Base-by-base conservation (phyloP, 1,139 yeast genomes). In the Suhomyces chickasaworum region DNA sequence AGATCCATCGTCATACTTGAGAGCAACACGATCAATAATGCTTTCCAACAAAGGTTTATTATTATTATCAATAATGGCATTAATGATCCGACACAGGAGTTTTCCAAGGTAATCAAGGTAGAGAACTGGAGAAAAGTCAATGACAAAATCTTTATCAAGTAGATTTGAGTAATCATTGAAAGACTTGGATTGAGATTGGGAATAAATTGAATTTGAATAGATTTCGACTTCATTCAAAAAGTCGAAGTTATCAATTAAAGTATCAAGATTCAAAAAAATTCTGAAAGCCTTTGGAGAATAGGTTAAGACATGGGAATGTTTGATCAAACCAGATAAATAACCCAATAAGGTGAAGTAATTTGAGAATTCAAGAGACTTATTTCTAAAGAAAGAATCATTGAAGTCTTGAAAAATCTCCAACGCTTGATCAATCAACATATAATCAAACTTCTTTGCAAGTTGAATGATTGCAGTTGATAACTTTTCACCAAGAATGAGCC, bases 291-390 rank as follows among this genome's bases (percentile, higher is more conserved):
- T 52, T 4, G 64, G 55, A 17, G 59, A 63, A 36, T 45, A 53
- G 43, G 60, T 56, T 44, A 80, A 67, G 35, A 78, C 56, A 6
- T 53, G 51, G 2, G 80, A 65, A 22, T 65, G 59, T 12, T 60
- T 57, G 20, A 63, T 63, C 44, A 80, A 64, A 1, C 80, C 81
- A 32, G 70, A 70, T 43, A 80, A 55, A 31, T 71, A 66, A 0
- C 85, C 85, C 35, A 74, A 60, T 1, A 79, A 53, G 1, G 81
- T 64, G 43, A 77, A 71, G 54, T 74, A 78, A 42, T 71, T 64
- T 16, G 74, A 59, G 16, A 75, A 54, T 36, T 65, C 69, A 25
- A 51, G 52, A n/a, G 54, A 52, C 32, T 55, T 47, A 49, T 52
- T 46, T 39, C 47, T 46, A 56, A 69, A 64, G 43, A 67, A 56